Conservation (phyloP, 345 rosid species). For the Moringa oleifera region DNA sequence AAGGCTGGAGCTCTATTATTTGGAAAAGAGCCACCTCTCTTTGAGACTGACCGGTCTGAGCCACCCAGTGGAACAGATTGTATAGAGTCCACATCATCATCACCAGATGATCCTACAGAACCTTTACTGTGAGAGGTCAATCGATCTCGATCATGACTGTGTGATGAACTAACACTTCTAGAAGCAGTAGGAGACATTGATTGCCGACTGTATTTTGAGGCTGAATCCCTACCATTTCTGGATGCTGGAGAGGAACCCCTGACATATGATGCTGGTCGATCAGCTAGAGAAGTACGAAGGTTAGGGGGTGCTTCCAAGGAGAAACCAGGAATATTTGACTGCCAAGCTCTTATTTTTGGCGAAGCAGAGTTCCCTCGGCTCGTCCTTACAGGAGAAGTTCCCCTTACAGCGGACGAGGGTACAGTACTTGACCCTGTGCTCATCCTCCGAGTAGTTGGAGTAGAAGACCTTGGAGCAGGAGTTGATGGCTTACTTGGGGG, state of each 20-base stretch:
- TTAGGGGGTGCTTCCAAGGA: constrained; percentile 97
- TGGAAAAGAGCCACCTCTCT: constrained; percentile 48
- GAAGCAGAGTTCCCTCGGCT: constrained; percentile 84
- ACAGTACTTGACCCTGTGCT: constrained; percentile 48
- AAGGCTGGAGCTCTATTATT: constrained; percentile 58
- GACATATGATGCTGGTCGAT: constrained; percentile 88
- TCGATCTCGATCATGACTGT: constrained; percentile 80
- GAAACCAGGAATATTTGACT: constrained; percentile 87
- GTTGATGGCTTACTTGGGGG: constrained; percentile 61
- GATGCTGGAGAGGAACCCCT: constrained; percentile 99
- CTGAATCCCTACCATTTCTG: constrained; percentile 65
- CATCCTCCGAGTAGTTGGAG: constrained; percentile 74
- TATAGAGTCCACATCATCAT: constrained; percentile 73
- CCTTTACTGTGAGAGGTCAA: constrained; percentile 81
- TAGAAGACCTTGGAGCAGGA: constrained; percentile 59
- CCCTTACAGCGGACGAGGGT: constrained; percentile 51
- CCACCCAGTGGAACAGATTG: constrained; percentile 52
- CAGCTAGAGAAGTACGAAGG: constrained; percentile 90
- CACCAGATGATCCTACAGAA: constrained; percentile 89
- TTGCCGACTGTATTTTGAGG: constrained; percentile 59
- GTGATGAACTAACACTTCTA: constrained; percentile 86
- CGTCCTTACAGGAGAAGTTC: constrained; percentile 66
- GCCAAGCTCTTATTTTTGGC: constrained; percentile 90
- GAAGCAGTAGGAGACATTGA: constrained; percentile 94
- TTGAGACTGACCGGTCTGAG: constrained; percentile 44